Percentiles rank a stretch among this genome's conserved stretches.
phyloP scores from a whole-genome alignment of 768 basidiomycete genomes.

The Cystobasidium tubakii region DNA sequence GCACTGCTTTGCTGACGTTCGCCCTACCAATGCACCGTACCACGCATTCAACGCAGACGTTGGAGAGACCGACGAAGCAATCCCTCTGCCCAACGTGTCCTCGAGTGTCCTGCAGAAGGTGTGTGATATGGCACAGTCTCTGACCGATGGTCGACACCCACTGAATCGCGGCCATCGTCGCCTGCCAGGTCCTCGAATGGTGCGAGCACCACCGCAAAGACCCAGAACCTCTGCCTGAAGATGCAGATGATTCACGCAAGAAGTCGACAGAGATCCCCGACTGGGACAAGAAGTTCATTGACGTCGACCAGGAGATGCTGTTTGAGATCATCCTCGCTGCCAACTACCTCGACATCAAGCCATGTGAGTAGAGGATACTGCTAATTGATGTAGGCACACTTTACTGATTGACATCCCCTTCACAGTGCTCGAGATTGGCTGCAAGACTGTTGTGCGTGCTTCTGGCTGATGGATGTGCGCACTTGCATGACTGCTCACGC shows the following conservation, averaged over 20 bases:
- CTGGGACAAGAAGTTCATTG: slow-evolving; percentile 98
- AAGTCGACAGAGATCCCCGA: slow-evolving; percentile 97
- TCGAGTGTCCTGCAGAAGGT: slow-evolving; percentile 91
- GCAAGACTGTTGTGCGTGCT: slow-evolving; percentile 68
- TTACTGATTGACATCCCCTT: slow-evolving; percentile 4
- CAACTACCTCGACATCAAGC: slow-evolving; percentile 99
- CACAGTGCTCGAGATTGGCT: slow-evolving; percentile 73
- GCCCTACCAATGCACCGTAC: too few relatives aligned
- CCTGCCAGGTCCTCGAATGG: slow-evolving; percentile 94
- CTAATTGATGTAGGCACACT: neutral
- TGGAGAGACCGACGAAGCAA: slow-evolving; percentile 87
- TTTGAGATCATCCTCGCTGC: slow-evolving; percentile 99
- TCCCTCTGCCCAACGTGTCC: slow-evolving; percentile 88
- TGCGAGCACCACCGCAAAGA: slow-evolving; percentile 98
- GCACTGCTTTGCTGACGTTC: too few relatives aligned
- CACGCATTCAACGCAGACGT: slow-evolving; percentile 60
- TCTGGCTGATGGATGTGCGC: neutral
- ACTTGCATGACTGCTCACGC: too few relatives aligned
- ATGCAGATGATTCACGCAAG: slow-evolving; percentile 88
- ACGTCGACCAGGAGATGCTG: slow-evolving; percentile 98
- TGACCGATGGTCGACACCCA: neutral
- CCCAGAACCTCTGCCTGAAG: slow-evolving; percentile 72
- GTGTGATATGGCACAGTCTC: slow-evolving; percentile 38
- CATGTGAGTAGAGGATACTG: slow-evolving; percentile 59
- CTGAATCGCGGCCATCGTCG: too few relatives aligned